Evolutionary conservation across 2,329 filamentous ascomycete species (phyloP).

Genomic region (Penicillium brasilianum): DNA sequence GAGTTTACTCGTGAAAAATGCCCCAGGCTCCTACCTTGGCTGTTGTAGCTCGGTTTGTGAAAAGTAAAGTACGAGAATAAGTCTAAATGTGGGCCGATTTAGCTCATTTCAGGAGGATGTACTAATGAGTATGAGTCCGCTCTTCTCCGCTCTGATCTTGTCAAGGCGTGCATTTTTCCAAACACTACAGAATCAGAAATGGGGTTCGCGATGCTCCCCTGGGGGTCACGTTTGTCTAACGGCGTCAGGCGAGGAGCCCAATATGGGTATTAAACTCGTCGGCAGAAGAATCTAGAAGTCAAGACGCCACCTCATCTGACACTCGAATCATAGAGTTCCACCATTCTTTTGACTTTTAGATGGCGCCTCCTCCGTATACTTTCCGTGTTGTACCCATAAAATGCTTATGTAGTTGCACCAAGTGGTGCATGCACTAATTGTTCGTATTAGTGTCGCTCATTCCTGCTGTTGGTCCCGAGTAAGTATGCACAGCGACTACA

Average conservation of each 20-base stretch:
- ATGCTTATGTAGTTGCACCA: slow-evolving; percentile 1
- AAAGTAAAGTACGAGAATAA: background rate
- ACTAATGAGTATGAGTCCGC: no score
- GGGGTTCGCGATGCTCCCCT: background rate
- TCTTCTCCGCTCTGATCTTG: background rate
- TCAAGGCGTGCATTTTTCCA: background rate
- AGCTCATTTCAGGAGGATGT: background rate
- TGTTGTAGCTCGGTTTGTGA: background rate
- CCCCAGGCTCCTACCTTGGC: background rate
- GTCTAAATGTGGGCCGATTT: background rate
- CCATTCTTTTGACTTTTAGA: background rate
- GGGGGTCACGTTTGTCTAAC: background rate
- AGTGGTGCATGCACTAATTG: background rate
- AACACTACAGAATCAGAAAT: background rate
- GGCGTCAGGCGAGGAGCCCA: background rate
- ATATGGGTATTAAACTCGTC: background rate
- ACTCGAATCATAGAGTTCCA: background rate
- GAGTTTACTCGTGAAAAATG: background rate
- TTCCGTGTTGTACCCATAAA: background rate
- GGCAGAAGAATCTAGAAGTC: slow-evolving; percentile 3
- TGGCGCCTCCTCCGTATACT: background rate
- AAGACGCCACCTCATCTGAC: background rate
- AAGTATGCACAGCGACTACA: no score
- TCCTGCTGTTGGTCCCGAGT: background rate
- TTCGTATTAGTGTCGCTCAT: background rate